Percentiles rank a stretch among this genome's conserved stretches.
These are phyloP conservation scores for Neonectria magnoliae DNA, from an alignment of 2,329 filamentous ascomycete genomes.

Conservation along the genomic window DNA sequence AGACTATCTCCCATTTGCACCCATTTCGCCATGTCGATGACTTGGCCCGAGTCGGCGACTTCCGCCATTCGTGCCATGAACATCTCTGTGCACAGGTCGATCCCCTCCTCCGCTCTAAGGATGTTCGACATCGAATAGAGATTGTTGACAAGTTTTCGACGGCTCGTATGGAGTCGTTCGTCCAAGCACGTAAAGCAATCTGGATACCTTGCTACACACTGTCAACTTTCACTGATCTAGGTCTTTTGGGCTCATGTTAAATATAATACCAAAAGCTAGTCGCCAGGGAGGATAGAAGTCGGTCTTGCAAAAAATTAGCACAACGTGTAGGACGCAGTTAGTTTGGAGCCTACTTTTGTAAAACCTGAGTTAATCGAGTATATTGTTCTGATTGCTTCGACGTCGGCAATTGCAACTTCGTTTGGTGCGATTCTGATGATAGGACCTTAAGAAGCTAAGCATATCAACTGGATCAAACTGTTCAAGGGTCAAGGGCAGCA, in stretches of 20 bases:
- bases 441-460: not conserved
- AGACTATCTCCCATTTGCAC: not conserved
- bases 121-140: constrained; percentile 17
- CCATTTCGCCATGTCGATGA: constrained; percentile 12
- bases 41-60: constrained; percentile 1
- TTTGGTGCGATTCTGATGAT: not conserved
- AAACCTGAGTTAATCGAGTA: constrained; percentile 3
- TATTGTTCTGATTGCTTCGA: constrained; percentile 7
- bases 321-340: too few species aligned
- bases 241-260: too few species aligned
- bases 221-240: not conserved
- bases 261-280: not conserved
- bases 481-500: not conserved
- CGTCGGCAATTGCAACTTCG: too few species aligned
- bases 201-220: not conserved
- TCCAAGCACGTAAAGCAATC: constrained; percentile 7
- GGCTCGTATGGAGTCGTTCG: constrained; percentile 5
- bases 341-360: not conserved
- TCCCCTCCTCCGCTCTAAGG: constrained; percentile 3
- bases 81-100: constrained; percentile 9
- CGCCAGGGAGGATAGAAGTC: constrained; percentile 11
- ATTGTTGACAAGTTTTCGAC: constrained; percentile 10
- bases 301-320: not conserved
- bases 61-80: constrained; percentile 6
- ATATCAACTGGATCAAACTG: not conserved